Conservation (phyloP, 2,329 filamentous ascomycete genomes). For the Cercospora sp. region DNA sequence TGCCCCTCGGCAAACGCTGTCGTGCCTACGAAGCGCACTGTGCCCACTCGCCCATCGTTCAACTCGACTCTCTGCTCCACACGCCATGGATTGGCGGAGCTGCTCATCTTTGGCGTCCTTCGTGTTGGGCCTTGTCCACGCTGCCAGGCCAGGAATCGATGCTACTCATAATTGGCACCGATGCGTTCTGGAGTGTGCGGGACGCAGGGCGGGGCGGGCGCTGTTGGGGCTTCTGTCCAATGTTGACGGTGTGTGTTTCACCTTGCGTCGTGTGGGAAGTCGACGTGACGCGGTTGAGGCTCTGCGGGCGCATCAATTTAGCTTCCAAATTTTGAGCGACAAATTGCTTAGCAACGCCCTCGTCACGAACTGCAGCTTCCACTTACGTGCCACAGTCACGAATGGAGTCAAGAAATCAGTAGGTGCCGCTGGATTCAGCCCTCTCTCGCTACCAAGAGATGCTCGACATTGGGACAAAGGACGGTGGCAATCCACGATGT, state of each 20-base stretch:
- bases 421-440: not conserved
- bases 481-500: constrained; percentile 58
- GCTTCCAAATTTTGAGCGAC: not conserved
- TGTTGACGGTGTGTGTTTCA: not conserved
- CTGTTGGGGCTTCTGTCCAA: not conserved
- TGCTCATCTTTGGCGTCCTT: constrained; percentile 32
- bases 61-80: constrained; percentile 76
- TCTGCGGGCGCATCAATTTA: not conserved
- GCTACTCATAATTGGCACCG: constrained; percentile 19
- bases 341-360: not conserved
- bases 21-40: constrained; percentile 77
- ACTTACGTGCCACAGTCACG: not conserved
- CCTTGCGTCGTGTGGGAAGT: not conserved
- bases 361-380: not conserved
- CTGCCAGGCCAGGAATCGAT: not conserved
- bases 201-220: not conserved
- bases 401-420: not conserved
- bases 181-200: not conserved
- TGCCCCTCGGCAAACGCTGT: constrained; percentile 78
- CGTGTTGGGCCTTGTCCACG: constrained; percentile 4
- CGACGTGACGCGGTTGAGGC: constrained; percentile 1
- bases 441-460: constrained; percentile 8
- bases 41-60: constrained; percentile 72
- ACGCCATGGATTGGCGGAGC: constrained; percentile 34
- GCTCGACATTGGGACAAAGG: constrained; percentile 20